Evolutionary conservation across 805 yeast genomes (phyloP), one percentile per base, ranked within the genome.

Genomic region (Candida stauntonica): DNA sequence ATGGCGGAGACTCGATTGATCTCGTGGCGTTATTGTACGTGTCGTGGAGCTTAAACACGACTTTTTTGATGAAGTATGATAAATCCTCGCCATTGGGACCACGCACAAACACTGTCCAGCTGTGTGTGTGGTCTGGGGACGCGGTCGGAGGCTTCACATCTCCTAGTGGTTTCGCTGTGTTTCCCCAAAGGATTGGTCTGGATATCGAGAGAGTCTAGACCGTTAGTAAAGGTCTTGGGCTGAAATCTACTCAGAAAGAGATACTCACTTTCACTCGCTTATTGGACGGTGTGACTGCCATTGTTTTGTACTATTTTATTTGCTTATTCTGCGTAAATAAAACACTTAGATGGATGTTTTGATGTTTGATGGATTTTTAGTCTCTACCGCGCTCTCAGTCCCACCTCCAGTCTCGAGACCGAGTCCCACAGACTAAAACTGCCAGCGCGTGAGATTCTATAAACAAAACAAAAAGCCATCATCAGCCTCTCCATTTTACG

Each of bases 1-100:
- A 93, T 0, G 99, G 99, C 2, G 98, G 97, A 21, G 68, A 58
- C 46, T 93, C 98, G 13, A 91, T 71, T 2, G 93, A 73, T 39
- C 99, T 68, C n/a, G 87, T 77, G 2, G 96, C 77, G 51, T 81
- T 86, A 16, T 81, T 82, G 53, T 91, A 93, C 1, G 99, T 93
- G 48, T 93, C 99, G 61, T 93, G 99, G 17, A 93, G 68, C 58
- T 93, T 93, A 69, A 91, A 93, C 0, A 89, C 91, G 1, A 93
- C 98, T 60, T 86, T 82, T 55, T 87, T 88, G 52, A 91, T 79
- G 52, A 83, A 76, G 30, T 84, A 83, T 6, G 91, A 75, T 21
- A 88, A 61, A 54, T 93, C 97, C 46, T 81, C 79, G 33, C 86
- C 82, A 35, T 68, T 64, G 0, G 96, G 95, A 45, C 88, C 88